Percentiles rank a stretch among this genome's conserved stretches.
Conservation (phyloP, 306 rosid species). For the Gleditsia sinensis region DNA sequence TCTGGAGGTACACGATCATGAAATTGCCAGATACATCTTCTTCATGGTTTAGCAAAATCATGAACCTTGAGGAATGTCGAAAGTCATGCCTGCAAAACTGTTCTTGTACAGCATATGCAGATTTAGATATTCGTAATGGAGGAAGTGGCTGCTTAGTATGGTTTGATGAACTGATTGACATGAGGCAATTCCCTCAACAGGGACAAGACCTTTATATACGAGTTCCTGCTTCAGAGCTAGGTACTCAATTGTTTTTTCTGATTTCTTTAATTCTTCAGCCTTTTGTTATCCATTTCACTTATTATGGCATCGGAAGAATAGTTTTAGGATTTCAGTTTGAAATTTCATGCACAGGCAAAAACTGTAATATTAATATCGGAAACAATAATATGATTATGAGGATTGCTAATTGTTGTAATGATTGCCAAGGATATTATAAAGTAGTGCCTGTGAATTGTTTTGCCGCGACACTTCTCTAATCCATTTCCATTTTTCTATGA, state of each 20-base stretch:
- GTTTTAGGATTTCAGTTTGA: too few relatives aligned
- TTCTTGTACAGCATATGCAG: slow-evolving; percentile 33
- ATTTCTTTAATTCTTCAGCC: too few relatives aligned
- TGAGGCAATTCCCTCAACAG: neutral
- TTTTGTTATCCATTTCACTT: too few relatives aligned
- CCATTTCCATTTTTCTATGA: neutral
- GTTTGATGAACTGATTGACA: slow-evolving; percentile 30
- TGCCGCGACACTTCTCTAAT: neutral
- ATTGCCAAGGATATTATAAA: too few relatives aligned
- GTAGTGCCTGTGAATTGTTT: neutral
- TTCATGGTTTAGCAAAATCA: neutral
- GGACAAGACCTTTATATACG: slow-evolving; percentile 40
- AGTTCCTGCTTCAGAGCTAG: slow-evolving; percentile 39
- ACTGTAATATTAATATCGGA: too few relatives aligned
- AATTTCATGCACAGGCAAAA: neutral
- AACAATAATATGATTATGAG: neutral
- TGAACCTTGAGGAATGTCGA: slow-evolving; percentile 19
- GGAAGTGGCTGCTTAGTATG: slow-evolving; percentile 42
- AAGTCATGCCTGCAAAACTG: slow-evolving; percentile 23
- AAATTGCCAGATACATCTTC: slow-evolving; percentile 28
- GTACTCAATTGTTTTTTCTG: neutral
- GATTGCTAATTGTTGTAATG: too few relatives aligned
- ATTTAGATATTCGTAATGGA: neutral
- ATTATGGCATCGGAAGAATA: too few relatives aligned
- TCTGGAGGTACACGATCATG: neutral